Percentiles rank a stretch among this genome's conserved stretches.
Evolutionary conservation across 139 green algal genomes (phyloP).

Genomic region (Nannochloris sp.): DNA sequence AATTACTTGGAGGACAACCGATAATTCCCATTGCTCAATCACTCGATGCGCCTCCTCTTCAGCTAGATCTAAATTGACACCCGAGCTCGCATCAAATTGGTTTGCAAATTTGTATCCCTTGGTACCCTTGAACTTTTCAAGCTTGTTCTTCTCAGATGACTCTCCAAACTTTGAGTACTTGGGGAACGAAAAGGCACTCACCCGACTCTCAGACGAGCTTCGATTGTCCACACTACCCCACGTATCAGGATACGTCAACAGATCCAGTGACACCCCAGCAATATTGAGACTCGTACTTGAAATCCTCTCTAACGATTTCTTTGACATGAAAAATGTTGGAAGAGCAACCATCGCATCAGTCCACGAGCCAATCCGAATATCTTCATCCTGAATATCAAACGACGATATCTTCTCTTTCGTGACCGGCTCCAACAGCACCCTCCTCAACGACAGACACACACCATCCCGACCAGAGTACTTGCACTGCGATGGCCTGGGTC

Average conservation of each 20-base stretch:
- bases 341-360: no score
- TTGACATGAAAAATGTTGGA: no score
- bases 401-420: neutral
- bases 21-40: constrained; percentile 37
- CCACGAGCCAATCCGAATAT: no score
- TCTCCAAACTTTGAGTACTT: neutral
- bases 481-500: constrained; percentile 18
- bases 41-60: constrained; percentile 22
- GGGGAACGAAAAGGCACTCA: neutral
- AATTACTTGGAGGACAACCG: constrained; percentile 19
- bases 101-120: neutral
- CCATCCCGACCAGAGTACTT: constrained; percentile 31
- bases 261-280: neutral
- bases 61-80: neutral
- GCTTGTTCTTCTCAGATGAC: neutral
- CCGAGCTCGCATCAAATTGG: neutral
- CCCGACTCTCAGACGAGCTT: neutral
- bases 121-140: neutral
- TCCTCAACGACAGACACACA: constrained; percentile 21
- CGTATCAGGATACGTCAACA: neutral
- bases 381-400: no score
- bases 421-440: constrained; percentile 20
- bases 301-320: neutral
- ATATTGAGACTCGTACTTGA: neutral
- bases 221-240: neutral